Evolutionary conservation across 352 stramenopile genomes (phyloP).

Genomic region (Pythium vanterpoolii): DNA sequence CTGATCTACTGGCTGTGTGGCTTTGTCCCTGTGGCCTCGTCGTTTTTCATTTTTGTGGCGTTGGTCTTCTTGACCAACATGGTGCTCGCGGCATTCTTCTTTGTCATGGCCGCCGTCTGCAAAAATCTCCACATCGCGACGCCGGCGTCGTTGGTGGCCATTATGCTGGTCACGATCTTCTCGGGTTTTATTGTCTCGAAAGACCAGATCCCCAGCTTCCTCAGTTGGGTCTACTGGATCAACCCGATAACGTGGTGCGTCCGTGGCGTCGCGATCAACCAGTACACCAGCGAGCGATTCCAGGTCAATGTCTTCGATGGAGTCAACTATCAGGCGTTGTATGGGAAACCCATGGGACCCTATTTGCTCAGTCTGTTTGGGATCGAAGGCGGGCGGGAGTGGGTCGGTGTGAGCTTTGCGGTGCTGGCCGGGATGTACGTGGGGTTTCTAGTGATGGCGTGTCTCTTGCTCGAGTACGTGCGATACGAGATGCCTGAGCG

Average conservation of each 20-base stretch:
- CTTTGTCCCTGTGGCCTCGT: conserved; percentile 7
- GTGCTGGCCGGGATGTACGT: too few species aligned
- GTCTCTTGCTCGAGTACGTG: too few species aligned
- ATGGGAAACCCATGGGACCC: conserved; percentile 27
- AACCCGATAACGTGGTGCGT: conserved; percentile 37
- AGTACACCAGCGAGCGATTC: conserved; percentile 23
- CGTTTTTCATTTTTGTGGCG: conserved; percentile 35
- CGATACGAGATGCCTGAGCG: too few species aligned
- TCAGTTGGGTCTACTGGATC: conserved; percentile 36
- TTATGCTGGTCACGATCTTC: conserved; percentile 35
- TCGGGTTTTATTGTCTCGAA: conserved; percentile 34
- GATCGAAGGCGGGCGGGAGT: conserved; percentile 26
- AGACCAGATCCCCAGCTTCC: conserved; percentile 27
- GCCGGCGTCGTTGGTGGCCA: conserved; percentile 23
- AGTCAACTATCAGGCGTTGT: conserved; percentile 18
- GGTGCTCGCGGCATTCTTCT: conserved; percentile 26
- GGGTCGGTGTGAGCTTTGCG: conserved; percentile 23
- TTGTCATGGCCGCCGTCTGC: conserved; percentile 12
- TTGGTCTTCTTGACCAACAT: conserved; percentile 31
- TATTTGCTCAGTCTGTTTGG: conserved; percentile 29
- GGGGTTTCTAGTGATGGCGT: too few species aligned
- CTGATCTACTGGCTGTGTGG: conserved; percentile 79
- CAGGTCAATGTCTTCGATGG: conserved; percentile 23
- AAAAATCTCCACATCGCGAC: conserved; percentile 27
- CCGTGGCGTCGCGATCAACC: conserved; percentile 25